Percentiles rank a stretch among this genome's conserved stretches.
Evolutionary conservation across 75 land plant genomes (phyloP).

Genomic region (Sequoia sempervirens): DNA sequence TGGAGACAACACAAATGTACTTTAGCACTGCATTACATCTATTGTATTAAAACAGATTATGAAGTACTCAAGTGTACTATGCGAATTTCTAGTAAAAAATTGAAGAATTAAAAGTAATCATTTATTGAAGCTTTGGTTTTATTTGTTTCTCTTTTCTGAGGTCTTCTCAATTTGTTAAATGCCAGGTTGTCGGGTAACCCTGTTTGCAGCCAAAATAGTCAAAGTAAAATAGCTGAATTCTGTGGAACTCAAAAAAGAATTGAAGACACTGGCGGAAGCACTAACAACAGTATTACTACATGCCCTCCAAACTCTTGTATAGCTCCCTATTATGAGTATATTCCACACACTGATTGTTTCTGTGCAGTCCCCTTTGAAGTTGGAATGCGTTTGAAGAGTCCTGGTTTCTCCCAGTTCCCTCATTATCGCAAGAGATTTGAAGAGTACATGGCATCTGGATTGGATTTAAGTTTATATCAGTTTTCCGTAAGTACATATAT

Average conservation of each 20-base stretch:
- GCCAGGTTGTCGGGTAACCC: constrained; percentile 52
- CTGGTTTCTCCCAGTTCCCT: constrained; percentile 62
- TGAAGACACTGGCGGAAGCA: not conserved
- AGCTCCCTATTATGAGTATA: constrained; percentile 26
- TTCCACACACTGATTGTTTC: constrained; percentile 40
- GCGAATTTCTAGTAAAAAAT: not conserved
- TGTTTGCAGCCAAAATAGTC: constrained; percentile 20
- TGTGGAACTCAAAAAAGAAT: constrained; percentile 2
- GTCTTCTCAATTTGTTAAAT: not conserved
- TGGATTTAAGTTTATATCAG: constrained; percentile 40
- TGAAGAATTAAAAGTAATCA: not conserved
- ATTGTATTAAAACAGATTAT: not conserved
- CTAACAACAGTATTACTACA: not conserved
- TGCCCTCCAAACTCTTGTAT: constrained; percentile 37
- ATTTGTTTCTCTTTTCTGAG: not conserved
- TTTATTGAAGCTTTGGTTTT: not conserved
- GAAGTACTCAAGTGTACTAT: not conserved
- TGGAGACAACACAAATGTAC: not conserved
- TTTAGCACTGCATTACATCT: not conserved
- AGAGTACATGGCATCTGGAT: constrained; percentile 28
- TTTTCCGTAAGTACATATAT: constrained; percentile 40
- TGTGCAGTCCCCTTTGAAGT: constrained; percentile 71
- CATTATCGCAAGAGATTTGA: constrained; percentile 36
- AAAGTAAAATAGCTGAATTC: not conserved
- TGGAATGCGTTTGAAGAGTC: constrained; percentile 76